Base-by-base conservation (phyloP, 805 yeast species). In the Zygosaccharomyces bisporus region DNA sequence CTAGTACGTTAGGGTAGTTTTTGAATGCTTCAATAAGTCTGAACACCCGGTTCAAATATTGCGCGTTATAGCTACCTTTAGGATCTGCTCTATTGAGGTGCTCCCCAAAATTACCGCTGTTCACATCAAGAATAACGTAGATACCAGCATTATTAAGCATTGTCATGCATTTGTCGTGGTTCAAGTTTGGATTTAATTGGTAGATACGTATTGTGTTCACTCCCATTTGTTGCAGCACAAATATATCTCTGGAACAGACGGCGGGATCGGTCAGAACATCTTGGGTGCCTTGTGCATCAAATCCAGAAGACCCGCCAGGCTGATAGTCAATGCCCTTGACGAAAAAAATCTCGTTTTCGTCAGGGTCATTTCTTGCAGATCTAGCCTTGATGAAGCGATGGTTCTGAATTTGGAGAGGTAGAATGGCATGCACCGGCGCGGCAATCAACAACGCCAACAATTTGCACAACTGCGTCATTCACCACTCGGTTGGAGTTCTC, bases 161-260 rank as follows among this genome's bases (percentile, higher is more conserved):
- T n/a, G 88, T 73, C 93, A 90, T 86, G 72, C 97, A 90, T 63
- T 84, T 85, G 60, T 87, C 95, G 60, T 89, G 97, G 68, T 87
- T 76, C 36, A 85, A 69, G 51, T 86, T 87, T 47, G 95, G 95
- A 60, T 86, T 86, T 47, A 84, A 67, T 3, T 89, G 78, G 67
- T 90, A 87, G 16, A 89, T 83, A 64, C 96, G 78, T 49, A 90
- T 73, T 34, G 95, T 85, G 69, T 90, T 90, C 59, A 84, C 73
- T 4, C 95, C 95, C 41, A 90, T 71, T 58, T 86, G 80, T 68
- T 84, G 86, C 59, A 90, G 77, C 46, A 78, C 78, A 57, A 72
- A 77, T 30, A 89, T 86, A 63, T 90, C 97, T 64, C 97, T 79
- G 51, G 78, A 76, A 66, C 96, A 90, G 20, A 69, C 71, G 18